These are phyloP conservation scores for Pyrrhoderma noxium DNA, from an alignment of 1,284 basidiomycete species.

Conservation along the genomic window DNA sequence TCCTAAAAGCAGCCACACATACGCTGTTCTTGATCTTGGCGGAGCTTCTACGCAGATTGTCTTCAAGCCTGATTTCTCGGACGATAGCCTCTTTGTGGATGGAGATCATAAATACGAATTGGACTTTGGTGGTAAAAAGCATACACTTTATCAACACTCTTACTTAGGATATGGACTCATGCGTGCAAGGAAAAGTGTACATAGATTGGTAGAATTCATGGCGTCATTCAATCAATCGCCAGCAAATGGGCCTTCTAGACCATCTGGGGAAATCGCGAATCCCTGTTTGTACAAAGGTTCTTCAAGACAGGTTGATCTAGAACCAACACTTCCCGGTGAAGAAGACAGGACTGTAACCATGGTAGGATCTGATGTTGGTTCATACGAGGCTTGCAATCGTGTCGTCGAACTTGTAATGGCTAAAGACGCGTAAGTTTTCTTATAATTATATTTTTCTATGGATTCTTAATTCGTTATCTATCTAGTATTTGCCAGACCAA, in stretches of 20 bases:
- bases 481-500: conserved; percentile 77
- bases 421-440: conserved; percentile 78
- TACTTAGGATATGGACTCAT: conserved; percentile 96
- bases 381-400: conserved; percentile 81
- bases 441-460: conserved; percentile 6
- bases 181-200: conserved; percentile 80
- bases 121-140: conserved; percentile 61
- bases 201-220: conserved; percentile 87
- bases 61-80: conserved; percentile 76
- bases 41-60: conserved; percentile 98
- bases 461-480: conserved; percentile 1
- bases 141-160: conserved; percentile 88
- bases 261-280: conserved; percentile 40
- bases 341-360: conserved; percentile 65
- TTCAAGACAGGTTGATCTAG: conserved; percentile 60
- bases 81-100: conserved; percentile 51
- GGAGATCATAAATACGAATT: conserved; percentile 95
- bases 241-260: conserved; percentile 17
- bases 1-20: conserved; percentile 49
- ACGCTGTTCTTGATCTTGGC: conserved; percentile 93
- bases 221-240: conserved; percentile 36
- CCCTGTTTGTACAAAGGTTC: conserved; percentile 78
- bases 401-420: conserved; percentile 90
- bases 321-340: conserved; percentile 42
- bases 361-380: conserved; percentile 72